Evolutionary conservation across 2,329 filamentous ascomycete species (phyloP).

Genomic region (Colletotrichum aenigma): DNA sequence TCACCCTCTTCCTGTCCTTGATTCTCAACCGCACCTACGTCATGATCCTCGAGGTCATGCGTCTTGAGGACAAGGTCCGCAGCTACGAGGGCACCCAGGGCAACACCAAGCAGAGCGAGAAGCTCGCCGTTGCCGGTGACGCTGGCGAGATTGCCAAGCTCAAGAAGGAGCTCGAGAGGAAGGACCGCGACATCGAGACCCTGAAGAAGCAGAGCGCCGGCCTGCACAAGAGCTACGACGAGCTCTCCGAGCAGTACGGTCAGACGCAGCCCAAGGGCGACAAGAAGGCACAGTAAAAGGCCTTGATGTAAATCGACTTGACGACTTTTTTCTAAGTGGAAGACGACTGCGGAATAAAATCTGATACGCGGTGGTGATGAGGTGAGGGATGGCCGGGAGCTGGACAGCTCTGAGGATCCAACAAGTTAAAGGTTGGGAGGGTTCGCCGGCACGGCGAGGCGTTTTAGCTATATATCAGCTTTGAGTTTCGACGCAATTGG

Average conservation of each 20-base stretch:
- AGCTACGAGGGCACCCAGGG: constrained; percentile 67
- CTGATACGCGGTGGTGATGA: background rate
- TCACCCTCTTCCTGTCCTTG: constrained; percentile 97
- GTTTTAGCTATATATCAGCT: constrained; percentile 5
- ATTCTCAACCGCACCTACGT: constrained; percentile 99
- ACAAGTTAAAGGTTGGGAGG: background rate
- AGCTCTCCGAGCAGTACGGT: constrained; percentile 82
- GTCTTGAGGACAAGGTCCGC: constrained; percentile 92
- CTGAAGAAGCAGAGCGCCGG: constrained; percentile 93
- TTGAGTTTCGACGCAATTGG: background rate
- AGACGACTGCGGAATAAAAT: background rate
- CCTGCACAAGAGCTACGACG: constrained; percentile 83
- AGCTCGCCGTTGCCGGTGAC: constrained; percentile 74
- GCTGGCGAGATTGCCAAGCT: constrained; percentile 76
- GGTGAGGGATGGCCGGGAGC: too few relatives aligned
- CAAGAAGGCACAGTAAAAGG: constrained; percentile 61
- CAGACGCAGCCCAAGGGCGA: constrained; percentile 55
- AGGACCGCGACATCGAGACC: constrained; percentile 82
- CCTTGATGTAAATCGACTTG: background rate
- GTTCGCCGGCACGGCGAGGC: background rate
- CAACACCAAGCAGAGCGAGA: constrained; percentile 70
- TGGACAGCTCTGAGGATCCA: background rate
- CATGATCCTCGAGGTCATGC: constrained; percentile 91
- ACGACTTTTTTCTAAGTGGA: background rate
- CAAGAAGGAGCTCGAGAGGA: constrained; percentile 74